Conservation (phyloP, 1,284 basidiomycete genomes). For the Moesziomyces sp. region DNA sequence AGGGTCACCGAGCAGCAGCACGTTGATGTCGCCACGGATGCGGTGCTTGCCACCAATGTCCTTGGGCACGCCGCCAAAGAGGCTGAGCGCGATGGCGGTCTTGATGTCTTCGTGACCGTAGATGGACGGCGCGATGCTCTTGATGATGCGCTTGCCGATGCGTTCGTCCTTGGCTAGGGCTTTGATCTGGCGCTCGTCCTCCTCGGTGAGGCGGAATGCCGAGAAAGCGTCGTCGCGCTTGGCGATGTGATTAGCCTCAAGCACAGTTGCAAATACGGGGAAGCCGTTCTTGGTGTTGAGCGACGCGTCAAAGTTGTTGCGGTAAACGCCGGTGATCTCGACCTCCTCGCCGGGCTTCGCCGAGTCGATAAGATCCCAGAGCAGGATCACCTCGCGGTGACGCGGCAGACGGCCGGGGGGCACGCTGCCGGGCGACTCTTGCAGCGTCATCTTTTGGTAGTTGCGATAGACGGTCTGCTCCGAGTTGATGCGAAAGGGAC, state of each 20-base stretch:
- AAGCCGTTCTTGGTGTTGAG: conserved; percentile 99
- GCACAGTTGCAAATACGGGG: conserved; percentile 96
- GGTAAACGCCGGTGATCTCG: conserved; percentile 90
- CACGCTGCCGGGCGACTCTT: conserved; percentile 98
- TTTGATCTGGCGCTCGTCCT: conserved; percentile 92
- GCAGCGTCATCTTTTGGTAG: conserved; percentile 98
- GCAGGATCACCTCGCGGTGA: conserved; percentile 93
- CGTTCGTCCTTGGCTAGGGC: conserved; percentile 87
- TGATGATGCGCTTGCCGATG: conserved; percentile 95
- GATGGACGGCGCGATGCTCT: conserved; percentile 97
- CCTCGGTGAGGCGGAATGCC: conserved; percentile 93
- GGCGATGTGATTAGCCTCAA: conserved; percentile 89
- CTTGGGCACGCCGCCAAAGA: conserved; percentile 93
- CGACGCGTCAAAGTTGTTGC: conserved; percentile 98
- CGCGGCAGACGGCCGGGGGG: conserved; percentile 95
- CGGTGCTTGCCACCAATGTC: conserved; percentile 96
- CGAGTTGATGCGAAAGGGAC: conserved; percentile 95
- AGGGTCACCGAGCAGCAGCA: conserved; percentile 93
- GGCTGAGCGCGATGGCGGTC: conserved; percentile 91
- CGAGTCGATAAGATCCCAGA: conserved; percentile 97
- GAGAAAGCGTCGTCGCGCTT: conserved; percentile 95
- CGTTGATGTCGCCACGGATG: conserved; percentile 96
- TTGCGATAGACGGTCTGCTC: conserved; percentile 99
- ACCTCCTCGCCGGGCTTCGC: conserved; percentile 99
- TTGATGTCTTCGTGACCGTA: conserved; percentile 99